Evolutionary conservation across 306 rosid species (phyloP).

Genomic region (Senna siamea): DNA sequence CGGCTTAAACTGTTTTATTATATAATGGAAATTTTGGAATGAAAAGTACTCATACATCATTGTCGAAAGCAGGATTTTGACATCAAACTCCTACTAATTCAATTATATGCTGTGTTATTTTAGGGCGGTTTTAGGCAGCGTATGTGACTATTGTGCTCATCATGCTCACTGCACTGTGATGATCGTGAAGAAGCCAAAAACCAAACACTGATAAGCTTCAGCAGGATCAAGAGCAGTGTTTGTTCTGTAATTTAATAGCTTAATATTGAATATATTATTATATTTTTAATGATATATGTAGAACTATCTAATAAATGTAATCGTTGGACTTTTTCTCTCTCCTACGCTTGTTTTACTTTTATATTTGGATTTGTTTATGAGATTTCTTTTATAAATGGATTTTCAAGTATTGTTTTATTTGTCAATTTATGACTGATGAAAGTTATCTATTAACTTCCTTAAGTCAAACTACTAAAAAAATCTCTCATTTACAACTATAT

Average conservation of each 20-base stretch:
- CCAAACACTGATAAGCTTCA: slow-evolving; percentile 44
- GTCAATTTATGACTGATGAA: background rate
- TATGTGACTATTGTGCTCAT: slow-evolving; percentile 84
- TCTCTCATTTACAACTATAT: background rate
- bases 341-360: too few relatives aligned
- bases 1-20: background rate
- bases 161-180: slow-evolving; percentile 78
- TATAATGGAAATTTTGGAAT: too few relatives aligned
- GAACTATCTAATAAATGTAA: too few relatives aligned
- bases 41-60: too few relatives aligned
- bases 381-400: background rate
- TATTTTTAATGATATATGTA: background rate
- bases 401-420: background rate
- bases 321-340: too few relatives aligned
- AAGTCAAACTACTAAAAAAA: background rate
- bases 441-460: background rate
- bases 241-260: too few relatives aligned
- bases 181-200: slow-evolving; percentile 81
- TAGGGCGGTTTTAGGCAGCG: slow-evolving; percentile 86
- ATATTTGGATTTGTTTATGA: background rate
- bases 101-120: background rate
- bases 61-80: too few relatives aligned
- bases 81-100: slow-evolving; percentile 10
- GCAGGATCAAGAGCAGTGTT: too few relatives aligned
- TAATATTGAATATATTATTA: too few relatives aligned